Evolutionary conservation across 148 eudicot genomes (phyloP), one percentile per base, ranked within the genome.

Genomic region (Arbutus unedo): DNA sequence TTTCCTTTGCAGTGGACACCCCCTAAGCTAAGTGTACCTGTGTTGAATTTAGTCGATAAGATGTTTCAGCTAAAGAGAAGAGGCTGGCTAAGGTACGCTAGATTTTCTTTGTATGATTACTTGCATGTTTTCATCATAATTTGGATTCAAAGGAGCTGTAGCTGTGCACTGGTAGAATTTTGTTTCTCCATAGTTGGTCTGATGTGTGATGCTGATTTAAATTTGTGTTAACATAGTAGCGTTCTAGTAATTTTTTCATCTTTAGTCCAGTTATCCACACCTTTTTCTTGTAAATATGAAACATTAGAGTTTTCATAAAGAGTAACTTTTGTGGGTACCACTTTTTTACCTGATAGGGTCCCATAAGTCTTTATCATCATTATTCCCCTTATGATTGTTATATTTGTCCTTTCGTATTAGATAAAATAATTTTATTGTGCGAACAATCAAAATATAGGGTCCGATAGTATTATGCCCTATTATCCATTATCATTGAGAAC

Each of bases 41-140:
- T 94, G 85, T 83, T 96, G 89, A 94, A 96, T 84, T 87, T 96
- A 85, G 99, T 96, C 66, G 99, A 96, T 85, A 96, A 92, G 68
- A 87, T 94, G 77, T 96, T 96, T 91, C 97, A 96, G 88, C 97
- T 96, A 82, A 93, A 94, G 54, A 91, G 90, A 89, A 92, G 98
- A 87, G 99, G 99, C 73, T 96, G 99, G 99, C 88, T 96, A 85
- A 96, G 99, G 99, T 96, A 85, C 79, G 85, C 47, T 55, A 66
- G 44, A 31, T 11, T 10, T 66, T 31, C 71, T 21, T 47, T 47
- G 16, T 11, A 74, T 85, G 60, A 38, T 38, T 68, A 38, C 66
- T 70, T 81, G 62, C 67, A 68, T 70, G 41, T 71, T 54, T 54
- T 81, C n/a, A 16, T 70, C 4, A 51, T 50, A 68, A 49, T 81